Evolutionary conservation across 2,329 filamentous ascomycete species (phyloP), one percentile per base, ranked within the genome.

Genomic region (Alternaria tenuissima): DNA sequence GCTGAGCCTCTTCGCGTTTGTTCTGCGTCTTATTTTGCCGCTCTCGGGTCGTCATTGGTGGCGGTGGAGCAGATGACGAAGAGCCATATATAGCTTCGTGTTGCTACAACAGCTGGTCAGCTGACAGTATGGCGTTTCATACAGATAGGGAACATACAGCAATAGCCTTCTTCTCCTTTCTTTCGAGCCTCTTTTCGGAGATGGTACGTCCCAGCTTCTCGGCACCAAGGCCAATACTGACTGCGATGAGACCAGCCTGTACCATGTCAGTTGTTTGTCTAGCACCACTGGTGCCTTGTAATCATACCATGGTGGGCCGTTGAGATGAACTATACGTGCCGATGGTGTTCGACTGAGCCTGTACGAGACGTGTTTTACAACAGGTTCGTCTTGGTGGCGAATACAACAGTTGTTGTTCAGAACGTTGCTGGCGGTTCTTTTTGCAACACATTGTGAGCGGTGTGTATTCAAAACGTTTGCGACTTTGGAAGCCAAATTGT

Each of bases 91-190:
- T 52, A 4, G 55, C 52, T 39, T 66, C 65, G 30, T 57, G 64
- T 41, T 65, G 42, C 69, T 71, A 26, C 26, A n/a, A 39, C n/a
- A 9, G 44, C 5, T 47, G 24, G n/a, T 60, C n/a, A 60, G 41
- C 38, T 43, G 12, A 2, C 7, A 18, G n/a, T 12, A 38, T 8
- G n/a, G 28, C 28, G 0, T 1, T 7, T 22, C 5, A 43, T 49
- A 12, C 24, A n/a, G 6, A 18, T 16, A 20, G 4, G 8, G 5
- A 22, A 42, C 47, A 24, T 65, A 68, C 69, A 43, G 67, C 47
- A 36, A 64, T 61, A 26, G 65, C 61, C 44, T 72, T 72, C 52
- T 68, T 69, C 28, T 70, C 69, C 30, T 72, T 72, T 9, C 62
- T 48, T 34, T 68, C 69, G 11, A 69, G 59, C 52, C 65, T 62